Evolutionary conservation across 1,284 basidiomycete species (phyloP), one percentile per base, ranked within the genome.

Genomic region (Nidula niveotomentosa): DNA sequence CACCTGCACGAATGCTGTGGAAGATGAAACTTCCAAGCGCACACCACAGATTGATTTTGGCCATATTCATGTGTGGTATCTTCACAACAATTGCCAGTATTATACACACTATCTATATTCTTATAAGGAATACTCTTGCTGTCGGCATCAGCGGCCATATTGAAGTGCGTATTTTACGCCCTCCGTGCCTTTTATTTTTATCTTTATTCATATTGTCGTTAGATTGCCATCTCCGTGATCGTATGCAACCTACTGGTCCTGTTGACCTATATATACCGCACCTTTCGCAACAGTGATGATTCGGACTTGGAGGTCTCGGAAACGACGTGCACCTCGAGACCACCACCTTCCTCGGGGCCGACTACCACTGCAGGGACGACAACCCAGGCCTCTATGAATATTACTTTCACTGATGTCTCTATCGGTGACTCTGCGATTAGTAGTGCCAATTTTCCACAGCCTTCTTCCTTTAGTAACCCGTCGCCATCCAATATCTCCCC

Each of bases 221-320:
- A 65, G 64, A 56, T 56, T 13, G 54, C 60, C 2, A 47, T 60
- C 6, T 58, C 64, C 3, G 49, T 65, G 9, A 51, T 57, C 18
- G 56, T 63, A 15, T 63, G 62, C 46, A 65, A 65, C 48, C 48
- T 65, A 13, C 55, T 65, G 18, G 59, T 64, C 48, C 52, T 65
- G 9, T 53, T 62, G 12, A 63, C 61, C 4, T 55, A 54, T 36
- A 34, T 65, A 30, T 65, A 65, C 41, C 56, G 58, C 15, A 49
- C 55, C 15, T 53, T 58, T 36, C 45, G 49, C 10, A 33, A 36
- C 9, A 18, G 34, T 10, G 48, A 34, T 8, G 33, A 10, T 5
- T 30, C 18, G 48, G 18, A 9, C 10, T 12, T 7, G 35, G 48
- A 49, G 9, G 23, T 10, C 18, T 49, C 48, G 35, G 48, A 49